Evolutionary conservation across 768 basidiomycete genomes (phyloP).

Genomic region (Harrya chromipes): DNA sequence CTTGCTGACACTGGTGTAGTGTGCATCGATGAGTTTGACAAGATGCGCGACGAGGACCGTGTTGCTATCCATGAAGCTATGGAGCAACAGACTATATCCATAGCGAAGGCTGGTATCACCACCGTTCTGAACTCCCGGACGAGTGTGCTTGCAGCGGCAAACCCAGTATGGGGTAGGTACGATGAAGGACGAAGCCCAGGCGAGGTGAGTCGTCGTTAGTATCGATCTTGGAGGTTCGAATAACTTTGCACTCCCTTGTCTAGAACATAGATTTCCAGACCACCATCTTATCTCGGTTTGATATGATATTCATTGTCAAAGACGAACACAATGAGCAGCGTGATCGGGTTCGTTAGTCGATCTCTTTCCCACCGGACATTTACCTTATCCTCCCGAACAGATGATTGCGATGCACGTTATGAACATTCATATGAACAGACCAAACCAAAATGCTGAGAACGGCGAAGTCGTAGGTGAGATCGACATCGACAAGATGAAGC

Average conservation of each 20-base stretch:
- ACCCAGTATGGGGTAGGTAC: constrained; percentile 96
- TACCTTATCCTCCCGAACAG: constrained; percentile 38
- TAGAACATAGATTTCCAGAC: constrained; percentile 97
- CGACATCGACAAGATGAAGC: constrained; percentile 96
- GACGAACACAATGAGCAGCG: constrained; percentile 96
- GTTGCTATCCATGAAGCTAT: constrained; percentile 99
- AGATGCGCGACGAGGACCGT: constrained; percentile 99
- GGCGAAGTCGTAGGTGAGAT: constrained; percentile 82
- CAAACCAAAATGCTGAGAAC: constrained; percentile 57
- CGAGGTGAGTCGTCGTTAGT: constrained; percentile 51
- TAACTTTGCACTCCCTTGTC: background rate
- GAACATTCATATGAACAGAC: constrained; percentile 97
- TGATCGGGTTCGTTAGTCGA: constrained; percentile 62
- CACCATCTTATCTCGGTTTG: constrained; percentile 96
- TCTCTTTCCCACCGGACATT: background rate
- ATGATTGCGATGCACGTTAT: constrained; percentile 97
- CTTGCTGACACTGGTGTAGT: constrained; percentile 97
- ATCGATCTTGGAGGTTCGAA: background rate
- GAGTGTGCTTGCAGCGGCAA: constrained; percentile 94
- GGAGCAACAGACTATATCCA: constrained; percentile 99
- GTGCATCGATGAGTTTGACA: constrained; percentile 99
- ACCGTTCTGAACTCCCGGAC: constrained; percentile 96
- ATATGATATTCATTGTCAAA: constrained; percentile 99
- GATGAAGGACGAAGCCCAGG: constrained; percentile 96
- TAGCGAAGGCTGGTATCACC: constrained; percentile 98